These are phyloP conservation scores for Lichtheimia hyalospora DNA, from an alignment of 371 early-diverging fungal species.

Conservation along the genomic window DNA sequence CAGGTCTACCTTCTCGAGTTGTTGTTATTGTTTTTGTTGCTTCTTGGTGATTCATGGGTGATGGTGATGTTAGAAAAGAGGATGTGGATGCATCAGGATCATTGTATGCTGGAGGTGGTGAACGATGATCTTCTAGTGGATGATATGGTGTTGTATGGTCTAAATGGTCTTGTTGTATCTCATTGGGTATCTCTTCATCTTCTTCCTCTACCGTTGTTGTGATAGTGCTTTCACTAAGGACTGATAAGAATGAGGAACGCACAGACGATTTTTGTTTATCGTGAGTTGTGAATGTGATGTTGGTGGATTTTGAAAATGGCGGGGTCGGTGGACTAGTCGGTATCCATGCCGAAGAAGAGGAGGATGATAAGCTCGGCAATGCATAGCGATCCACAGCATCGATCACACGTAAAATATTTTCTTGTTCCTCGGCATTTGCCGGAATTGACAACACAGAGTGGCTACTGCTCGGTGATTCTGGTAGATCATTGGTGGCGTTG, in stretches of 20 bases:
- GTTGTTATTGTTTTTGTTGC: not conserved
- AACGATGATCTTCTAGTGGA: not conserved
- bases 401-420: conserved; percentile 21
- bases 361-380: conserved; percentile 11
- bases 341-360: conserved; percentile 10
- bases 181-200: not conserved
- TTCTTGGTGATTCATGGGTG: not conserved
- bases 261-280: conserved; percentile 9
- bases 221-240: conserved; percentile 10
- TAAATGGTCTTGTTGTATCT: no score
- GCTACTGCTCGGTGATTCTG: conserved; percentile 2
- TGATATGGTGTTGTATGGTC: not conserved
- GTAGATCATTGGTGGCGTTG: not conserved
- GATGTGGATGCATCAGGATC: not conserved
- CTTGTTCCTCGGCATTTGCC: conserved; percentile 9
- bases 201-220: conserved; percentile 1
- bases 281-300: not conserved
- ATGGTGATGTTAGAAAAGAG: not conserved
- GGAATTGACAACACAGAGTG: not conserved
- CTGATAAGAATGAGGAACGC: conserved; percentile 13
- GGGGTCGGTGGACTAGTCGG: conserved; percentile 10
- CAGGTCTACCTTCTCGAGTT: not conserved
- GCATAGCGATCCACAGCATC: conserved; percentile 30
- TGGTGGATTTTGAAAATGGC: conserved; percentile 14
- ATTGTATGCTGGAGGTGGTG: not conserved